phyloP scores from a whole-genome alignment of 2,329 filamentous ascomycete genomes.

The Hawksworthiomyces lignivorus region DNA sequence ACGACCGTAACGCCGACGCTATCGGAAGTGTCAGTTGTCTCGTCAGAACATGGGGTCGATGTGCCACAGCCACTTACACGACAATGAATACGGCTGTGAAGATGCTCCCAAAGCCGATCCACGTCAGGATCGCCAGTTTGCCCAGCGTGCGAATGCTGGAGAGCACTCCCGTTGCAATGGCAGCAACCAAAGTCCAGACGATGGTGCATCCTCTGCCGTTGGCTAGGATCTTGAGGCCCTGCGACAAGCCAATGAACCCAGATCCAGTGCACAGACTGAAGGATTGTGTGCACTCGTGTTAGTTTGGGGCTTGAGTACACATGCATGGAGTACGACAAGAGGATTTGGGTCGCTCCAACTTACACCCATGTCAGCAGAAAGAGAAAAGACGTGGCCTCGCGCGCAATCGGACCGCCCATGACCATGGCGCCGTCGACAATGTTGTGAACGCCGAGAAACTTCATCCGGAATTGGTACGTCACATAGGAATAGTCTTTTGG shows the following conservation, averaged over 20 bases:
- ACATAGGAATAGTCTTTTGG: constrained; percentile 32
- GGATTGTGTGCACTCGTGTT: too few relatives aligned
- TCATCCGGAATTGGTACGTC: constrained; percentile 32
- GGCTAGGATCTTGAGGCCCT: constrained; percentile 52
- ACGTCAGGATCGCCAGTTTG: constrained; percentile 55
- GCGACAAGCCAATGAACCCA: constrained; percentile 7
- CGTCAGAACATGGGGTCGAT: too few relatives aligned
- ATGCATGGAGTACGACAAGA: too few relatives aligned
- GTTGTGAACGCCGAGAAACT: constrained; percentile 30
- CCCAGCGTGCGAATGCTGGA: constrained; percentile 51
- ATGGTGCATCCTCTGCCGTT: constrained; percentile 52
- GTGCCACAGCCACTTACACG: constrained; percentile 30
- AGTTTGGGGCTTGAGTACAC: too few relatives aligned
- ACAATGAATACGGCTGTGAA: constrained; percentile 51
- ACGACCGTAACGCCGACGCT: constrained; percentile 38
- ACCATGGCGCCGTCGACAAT: constrained; percentile 49
- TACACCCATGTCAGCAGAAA: constrained; percentile 9
- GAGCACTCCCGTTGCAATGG: constrained; percentile 37
- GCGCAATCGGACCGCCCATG: constrained; percentile 43
- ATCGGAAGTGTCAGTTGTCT: too few relatives aligned
- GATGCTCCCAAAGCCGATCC: constrained; percentile 51
- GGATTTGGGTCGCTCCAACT: background rate
- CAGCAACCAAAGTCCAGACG: constrained; percentile 47
- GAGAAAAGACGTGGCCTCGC: constrained; percentile 31
- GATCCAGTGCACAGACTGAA: constrained; percentile 4